A percentile compares a stretch with the other conserved stretches of the same genome.
Evolutionary conservation across 2,329 filamentous ascomycete species (phyloP).

Genomic region (Aureobasidium sp.): DNA sequence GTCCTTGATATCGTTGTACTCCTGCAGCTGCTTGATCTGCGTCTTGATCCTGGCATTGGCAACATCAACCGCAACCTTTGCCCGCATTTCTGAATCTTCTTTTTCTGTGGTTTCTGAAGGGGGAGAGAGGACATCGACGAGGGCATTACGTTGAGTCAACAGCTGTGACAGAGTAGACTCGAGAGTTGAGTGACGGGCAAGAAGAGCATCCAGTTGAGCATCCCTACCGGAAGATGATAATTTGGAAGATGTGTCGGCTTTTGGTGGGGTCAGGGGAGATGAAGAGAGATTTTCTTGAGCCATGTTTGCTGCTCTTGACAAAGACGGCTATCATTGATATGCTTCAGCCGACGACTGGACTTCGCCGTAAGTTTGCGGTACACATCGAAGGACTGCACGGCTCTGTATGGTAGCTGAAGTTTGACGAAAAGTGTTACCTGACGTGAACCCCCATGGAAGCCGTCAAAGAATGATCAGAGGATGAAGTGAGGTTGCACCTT

Average conservation of each 20-base stretch:
- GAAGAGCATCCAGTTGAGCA: slow-evolving; percentile 19
- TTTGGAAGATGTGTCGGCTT: neutral
- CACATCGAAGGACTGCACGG: too few relatives aligned
- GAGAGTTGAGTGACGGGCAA: slow-evolving; percentile 33
- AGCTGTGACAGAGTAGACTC: slow-evolving; percentile 44
- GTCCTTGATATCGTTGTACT: slow-evolving; percentile 67
- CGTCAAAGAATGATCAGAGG: too few relatives aligned
- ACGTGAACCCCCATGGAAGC: too few relatives aligned
- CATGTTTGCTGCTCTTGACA: slow-evolving; percentile 7
- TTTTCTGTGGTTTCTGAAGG: slow-evolving; percentile 14
- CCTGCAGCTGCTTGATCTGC: slow-evolving; percentile 59
- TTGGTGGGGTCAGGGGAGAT: neutral
- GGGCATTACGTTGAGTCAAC: slow-evolving; percentile 34
- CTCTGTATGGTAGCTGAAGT: too few relatives aligned
- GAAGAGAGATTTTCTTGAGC: neutral
- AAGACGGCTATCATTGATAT: neutral
- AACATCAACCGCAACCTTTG: slow-evolving; percentile 32
- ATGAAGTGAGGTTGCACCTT: too few relatives aligned
- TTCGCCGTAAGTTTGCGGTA: too few relatives aligned
- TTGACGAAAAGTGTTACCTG: too few relatives aligned
- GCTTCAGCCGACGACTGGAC: neutral
- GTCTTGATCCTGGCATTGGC: slow-evolving; percentile 50
- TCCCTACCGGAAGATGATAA: slow-evolving; percentile 2
- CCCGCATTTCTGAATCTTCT: neutral
- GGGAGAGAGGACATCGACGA: slow-evolving; percentile 31